These are phyloP conservation scores for Ogataea ramenticola DNA, from an alignment of 805 yeast species.

Conservation along the genomic window DNA sequence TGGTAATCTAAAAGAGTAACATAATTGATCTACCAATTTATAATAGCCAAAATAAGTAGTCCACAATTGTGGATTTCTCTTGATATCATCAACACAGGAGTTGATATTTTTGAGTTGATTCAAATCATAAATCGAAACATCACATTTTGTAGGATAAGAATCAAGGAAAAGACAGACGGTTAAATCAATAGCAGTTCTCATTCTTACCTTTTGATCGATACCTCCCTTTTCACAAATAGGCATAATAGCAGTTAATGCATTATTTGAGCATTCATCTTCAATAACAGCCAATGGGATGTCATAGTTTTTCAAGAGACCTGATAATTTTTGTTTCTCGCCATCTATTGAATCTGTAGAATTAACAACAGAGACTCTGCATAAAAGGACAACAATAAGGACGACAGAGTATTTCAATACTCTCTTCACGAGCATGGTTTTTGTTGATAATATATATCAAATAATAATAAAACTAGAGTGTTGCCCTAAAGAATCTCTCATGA, in stretches of 20 bases:
- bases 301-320: not conserved
- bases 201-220: not conserved
- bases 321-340: not conserved
- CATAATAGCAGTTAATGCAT: not conserved
- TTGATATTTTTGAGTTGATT: not conserved
- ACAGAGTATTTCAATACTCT: not conserved
- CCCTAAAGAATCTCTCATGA: too few relatives aligned
- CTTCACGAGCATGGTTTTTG: not conserved
- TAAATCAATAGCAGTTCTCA: not conserved
- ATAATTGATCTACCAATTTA: slow-evolving; percentile 6
- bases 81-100: slow-evolving; percentile 7
- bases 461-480: too few relatives aligned
- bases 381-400: not conserved
- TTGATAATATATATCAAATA: too few relatives aligned
- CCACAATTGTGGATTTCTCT: slow-evolving; percentile 8
- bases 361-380: not conserved
- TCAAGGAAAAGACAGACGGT: not conserved
- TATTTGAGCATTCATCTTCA: not conserved
- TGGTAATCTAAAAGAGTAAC: not conserved
- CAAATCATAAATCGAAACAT: not conserved
- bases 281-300: not conserved
- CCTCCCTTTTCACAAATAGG: not conserved
- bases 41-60: slow-evolving; percentile 16
- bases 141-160: not conserved
- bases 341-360: not conserved